Conservation (phyloP, 306 rosid species). For the Corylus heterophylla region DNA sequence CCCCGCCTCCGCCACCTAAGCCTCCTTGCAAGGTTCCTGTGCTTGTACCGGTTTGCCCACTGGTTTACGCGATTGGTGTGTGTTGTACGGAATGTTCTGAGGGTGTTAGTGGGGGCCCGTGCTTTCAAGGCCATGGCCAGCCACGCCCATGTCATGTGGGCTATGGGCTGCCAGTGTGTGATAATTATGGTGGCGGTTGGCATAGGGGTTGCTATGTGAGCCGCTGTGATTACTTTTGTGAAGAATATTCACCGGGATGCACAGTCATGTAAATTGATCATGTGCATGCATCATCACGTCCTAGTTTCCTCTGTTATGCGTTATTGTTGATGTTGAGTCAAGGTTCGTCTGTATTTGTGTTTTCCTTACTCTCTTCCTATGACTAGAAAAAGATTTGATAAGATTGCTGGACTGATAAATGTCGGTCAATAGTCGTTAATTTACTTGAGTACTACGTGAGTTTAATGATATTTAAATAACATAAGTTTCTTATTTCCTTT, state of each 20-base stretch:
- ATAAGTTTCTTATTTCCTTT: neutral
- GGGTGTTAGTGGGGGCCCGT: conserved; percentile 44
- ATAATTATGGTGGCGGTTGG: conserved; percentile 42
- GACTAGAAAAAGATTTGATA: neutral
- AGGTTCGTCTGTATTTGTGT: too few relatives aligned
- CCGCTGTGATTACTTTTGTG: conserved; percentile 49
- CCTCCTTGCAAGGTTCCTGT: too few relatives aligned
- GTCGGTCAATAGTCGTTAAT: neutral
- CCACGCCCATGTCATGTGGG: conserved; percentile 25
- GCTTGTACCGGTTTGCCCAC: too few relatives aligned
- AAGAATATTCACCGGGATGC: conserved; percentile 52
- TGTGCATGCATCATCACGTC: neutral
- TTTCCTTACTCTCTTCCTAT: neutral
- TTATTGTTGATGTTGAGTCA: too few relatives aligned
- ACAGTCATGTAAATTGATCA: conserved; percentile 45
- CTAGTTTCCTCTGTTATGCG: too few relatives aligned
- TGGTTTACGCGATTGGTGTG: too few relatives aligned
- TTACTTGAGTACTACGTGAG: neutral
- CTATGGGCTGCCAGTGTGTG: conserved; percentile 51
- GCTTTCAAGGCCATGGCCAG: conserved; percentile 21
- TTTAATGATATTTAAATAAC: neutral
- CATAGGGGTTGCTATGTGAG: conserved; percentile 27
- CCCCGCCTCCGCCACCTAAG: too few relatives aligned
- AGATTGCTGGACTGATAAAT: neutral
- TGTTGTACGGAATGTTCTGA: conserved; percentile 32